These are phyloP conservation scores for Hordeum marinum DNA, from an alignment of 176 grass and related monocot genomes.

Conservation along the genomic window DNA sequence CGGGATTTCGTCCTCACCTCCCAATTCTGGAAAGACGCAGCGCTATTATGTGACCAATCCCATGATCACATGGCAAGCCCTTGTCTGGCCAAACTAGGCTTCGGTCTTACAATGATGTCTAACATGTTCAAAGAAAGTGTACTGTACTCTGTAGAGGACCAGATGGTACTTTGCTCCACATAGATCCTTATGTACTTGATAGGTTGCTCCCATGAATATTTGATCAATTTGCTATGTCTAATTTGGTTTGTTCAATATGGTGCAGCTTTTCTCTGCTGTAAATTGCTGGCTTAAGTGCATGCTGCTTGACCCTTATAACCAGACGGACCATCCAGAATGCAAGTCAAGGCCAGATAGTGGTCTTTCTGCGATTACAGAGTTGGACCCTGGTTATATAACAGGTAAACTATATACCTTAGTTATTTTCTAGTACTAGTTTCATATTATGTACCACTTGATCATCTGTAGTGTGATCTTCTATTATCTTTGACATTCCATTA, in stretches of 20 bases:
- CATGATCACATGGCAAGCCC: neutral
- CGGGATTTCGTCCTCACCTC: neutral
- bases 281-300: slow-evolving; percentile 99
- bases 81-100: neutral
- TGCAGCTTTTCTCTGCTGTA: slow-evolving; percentile 87
- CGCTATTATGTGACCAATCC: neutral
- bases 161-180: neutral
- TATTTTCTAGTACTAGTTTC: neutral
- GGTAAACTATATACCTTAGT: slow-evolving; percentile 41
- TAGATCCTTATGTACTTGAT: neutral
- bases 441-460: neutral
- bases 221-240: slow-evolving; percentile 4
- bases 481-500: neutral
- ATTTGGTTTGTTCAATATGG: slow-evolving; percentile 1
- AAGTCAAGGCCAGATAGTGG: slow-evolving; percentile 94
- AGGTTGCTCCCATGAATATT: neutral
- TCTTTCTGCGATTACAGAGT: slow-evolving; percentile 94
- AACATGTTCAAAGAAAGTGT: neutral
- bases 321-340: slow-evolving; percentile 85
- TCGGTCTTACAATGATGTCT: neutral
- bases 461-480: neutral
- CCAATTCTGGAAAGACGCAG: neutral
- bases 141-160: neutral
- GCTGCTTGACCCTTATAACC: slow-evolving; percentile 88
- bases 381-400: slow-evolving; percentile 97